Percentiles rank a stretch among this genome's conserved stretches.
These are phyloP conservation scores for Paracamarosporium sp. DNA, from an alignment of 2,329 filamentous ascomycete genomes.

Conservation along the genomic window DNA sequence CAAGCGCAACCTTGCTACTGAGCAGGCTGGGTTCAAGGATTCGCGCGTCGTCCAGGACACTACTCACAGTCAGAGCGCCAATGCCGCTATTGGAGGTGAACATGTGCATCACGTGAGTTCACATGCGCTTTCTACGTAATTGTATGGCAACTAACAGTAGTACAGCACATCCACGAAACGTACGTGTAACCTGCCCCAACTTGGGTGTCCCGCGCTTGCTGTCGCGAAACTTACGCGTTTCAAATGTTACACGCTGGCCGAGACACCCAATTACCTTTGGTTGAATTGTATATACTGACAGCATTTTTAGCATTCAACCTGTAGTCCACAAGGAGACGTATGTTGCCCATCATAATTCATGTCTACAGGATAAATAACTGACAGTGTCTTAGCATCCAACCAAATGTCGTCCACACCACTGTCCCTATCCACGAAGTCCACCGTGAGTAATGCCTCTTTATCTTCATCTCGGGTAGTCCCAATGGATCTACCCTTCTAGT, in stretches of 20 bases:
- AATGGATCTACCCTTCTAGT: no score
- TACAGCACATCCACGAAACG: conserved; percentile 67
- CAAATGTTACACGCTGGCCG: no score
- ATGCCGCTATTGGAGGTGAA: conserved; percentile 63
- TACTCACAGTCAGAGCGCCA: conserved; percentile 56
- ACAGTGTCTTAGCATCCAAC: no score
- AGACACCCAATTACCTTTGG: no score
- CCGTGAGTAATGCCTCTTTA: conserved; percentile 34
- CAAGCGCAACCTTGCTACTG: conserved; percentile 46
- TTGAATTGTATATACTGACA: no score
- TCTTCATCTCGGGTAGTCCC: no score
- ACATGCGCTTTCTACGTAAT: not conserved
- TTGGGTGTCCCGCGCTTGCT: no score
- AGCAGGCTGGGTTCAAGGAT: conserved; percentile 63
- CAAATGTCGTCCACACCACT: conserved; percentile 73
- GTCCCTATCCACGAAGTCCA: conserved; percentile 76
- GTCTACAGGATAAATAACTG: no score
- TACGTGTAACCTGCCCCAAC: no score
- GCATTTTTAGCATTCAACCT: conserved; percentile 74
- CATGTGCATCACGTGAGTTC: conserved; percentile 63
- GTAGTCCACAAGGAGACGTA: conserved; percentile 74
- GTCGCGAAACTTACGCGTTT: no score
- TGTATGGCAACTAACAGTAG: conserved; percentile 10
- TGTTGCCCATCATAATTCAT: no score
- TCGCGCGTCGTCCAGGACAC: conserved; percentile 56